A percentile compares a stretch with the other conserved stretches of the same genome.
phyloP scores from a whole-genome alignment of 2,329 filamentous ascomycete genomes.

The Alternaria solani region DNA sequence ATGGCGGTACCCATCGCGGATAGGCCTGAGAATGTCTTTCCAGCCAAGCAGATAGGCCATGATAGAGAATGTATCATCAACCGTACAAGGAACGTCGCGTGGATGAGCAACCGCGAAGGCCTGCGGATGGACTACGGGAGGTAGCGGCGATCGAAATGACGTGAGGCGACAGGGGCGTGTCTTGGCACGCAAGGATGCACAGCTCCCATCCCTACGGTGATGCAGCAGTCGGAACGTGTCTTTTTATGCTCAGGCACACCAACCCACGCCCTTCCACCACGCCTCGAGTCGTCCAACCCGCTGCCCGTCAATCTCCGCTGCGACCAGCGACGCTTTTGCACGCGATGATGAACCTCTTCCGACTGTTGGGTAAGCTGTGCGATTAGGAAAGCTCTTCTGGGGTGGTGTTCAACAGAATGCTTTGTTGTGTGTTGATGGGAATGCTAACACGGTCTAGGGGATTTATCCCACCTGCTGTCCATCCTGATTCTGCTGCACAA shows the following conservation, averaged over 20 bases:
- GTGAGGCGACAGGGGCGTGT: constrained; percentile 28
- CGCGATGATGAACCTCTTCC: constrained; percentile 73
- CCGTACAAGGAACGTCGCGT: not conserved
- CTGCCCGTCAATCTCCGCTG: constrained; percentile 20
- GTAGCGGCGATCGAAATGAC: constrained; percentile 25
- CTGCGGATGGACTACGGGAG: constrained; percentile 9
- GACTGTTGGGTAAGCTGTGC: constrained; percentile 64
- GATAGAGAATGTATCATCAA: not conserved
- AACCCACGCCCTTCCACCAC: constrained; percentile 19
- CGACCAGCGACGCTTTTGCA: constrained; percentile 29
- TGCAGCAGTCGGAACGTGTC: constrained; percentile 47
- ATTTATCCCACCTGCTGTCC: constrained; percentile 93
- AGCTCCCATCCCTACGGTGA: constrained; percentile 30
- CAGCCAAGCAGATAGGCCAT: constrained; percentile 43
- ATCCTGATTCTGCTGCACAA: constrained; percentile 96
- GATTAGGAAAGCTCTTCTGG: not conserved
- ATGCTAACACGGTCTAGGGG: constrained; percentile 65
- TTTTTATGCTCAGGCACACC: constrained; percentile 39
- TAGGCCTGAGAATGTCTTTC: constrained; percentile 52
- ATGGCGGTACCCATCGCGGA: constrained; percentile 51
- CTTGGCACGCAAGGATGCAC: constrained; percentile 46
- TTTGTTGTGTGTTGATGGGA: constrained; percentile 2
- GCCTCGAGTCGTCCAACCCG: constrained; percentile 23
- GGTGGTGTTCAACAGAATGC: constrained; percentile 3
- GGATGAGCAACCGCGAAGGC: not conserved